Base-by-base conservation (phyloP, 768 basidiomycete genomes). In the Rhodotorula kratochvilovae region DNA sequence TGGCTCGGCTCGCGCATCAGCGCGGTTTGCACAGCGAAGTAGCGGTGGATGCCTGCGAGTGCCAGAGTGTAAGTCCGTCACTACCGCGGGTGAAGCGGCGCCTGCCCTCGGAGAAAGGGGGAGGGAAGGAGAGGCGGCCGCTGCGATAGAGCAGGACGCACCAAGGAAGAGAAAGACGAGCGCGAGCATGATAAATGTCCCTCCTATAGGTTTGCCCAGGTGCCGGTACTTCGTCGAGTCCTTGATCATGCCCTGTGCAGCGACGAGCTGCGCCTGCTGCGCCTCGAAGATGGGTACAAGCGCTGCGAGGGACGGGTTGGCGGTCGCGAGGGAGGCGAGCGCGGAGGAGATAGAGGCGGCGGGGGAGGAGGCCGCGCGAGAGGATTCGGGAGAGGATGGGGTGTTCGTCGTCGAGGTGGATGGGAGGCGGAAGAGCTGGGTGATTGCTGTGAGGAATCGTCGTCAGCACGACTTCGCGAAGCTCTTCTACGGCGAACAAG, bases 371-470 rank as follows among this genome's bases (percentile, higher is more conserved):
- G 12, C 33, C 11, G 33, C 12, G 23, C 35, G 46, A 16, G 61
- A 35, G 16, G 50, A 5, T 13, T 39, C 39, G 19, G 57, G 31
- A n/a, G 46, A 19, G 16, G 58, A 1, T 16, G 58, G 2, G 15
- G 70, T 7, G 21, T 31, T 55, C 0, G 42, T 43, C 15, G 71
- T 68, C 35, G 62, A 51, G 2, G 54, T 46, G 2, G 70, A 61
- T 11, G 67, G 67, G 0, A 73, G 72, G 1, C 72, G 72, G 51
- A 73, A 73, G 27, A 73, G 67, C 31, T 73, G 72, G 1, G 72
- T 73, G 31, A 73, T 63, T 16, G 72, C 72, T 73, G 61, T 12
- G 36, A 4, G 23, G 39, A 43, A 43, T 25, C 21, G 35, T 1
- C 0, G 27, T 46, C 10, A 27, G 46, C 27, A 46, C 50, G n/a